A percentile compares a stretch with the other conserved stretches of the same genome.
phyloP scores from a whole-genome alignment of 1,284 basidiomycete genomes.

The Cystobasidium pallidum region DNA sequence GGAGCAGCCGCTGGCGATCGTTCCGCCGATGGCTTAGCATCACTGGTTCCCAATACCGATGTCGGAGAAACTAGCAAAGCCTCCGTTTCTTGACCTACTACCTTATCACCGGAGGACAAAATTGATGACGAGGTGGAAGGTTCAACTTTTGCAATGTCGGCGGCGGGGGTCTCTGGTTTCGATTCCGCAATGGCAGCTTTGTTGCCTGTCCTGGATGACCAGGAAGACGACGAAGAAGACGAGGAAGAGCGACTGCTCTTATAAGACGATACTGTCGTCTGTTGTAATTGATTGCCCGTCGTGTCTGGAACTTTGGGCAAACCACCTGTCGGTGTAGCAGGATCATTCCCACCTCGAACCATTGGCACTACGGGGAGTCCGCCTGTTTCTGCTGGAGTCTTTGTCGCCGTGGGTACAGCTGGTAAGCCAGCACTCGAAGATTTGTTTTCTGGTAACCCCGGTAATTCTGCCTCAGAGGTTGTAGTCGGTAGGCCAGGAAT shows the following conservation, averaged over 20 bases:
- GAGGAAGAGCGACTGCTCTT: not conserved
- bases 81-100: not conserved
- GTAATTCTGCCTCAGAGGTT: not conserved
- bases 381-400: not conserved
- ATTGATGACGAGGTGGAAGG: not conserved
- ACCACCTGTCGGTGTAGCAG: not conserved
- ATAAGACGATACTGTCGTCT: not conserved
- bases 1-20: no score
- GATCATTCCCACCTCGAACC: not conserved
- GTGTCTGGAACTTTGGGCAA: not conserved
- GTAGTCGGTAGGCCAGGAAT: not conserved
- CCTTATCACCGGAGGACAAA: not conserved
- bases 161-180: not conserved
- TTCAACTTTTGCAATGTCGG: not conserved
- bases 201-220: not conserved
- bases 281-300: not conserved
- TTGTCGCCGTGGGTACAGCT: not conserved
- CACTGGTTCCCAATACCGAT: no score
- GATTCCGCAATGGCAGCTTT: not conserved
- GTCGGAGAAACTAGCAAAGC: not conserved
- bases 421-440: not conserved
- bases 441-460: not conserved
- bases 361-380: not conserved
- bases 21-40: no score
- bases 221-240: conserved; percentile 1